Base-by-base conservation (phyloP, 2,329 filamentous ascomycete species). In the Tetracladium maxilliforme region DNA sequence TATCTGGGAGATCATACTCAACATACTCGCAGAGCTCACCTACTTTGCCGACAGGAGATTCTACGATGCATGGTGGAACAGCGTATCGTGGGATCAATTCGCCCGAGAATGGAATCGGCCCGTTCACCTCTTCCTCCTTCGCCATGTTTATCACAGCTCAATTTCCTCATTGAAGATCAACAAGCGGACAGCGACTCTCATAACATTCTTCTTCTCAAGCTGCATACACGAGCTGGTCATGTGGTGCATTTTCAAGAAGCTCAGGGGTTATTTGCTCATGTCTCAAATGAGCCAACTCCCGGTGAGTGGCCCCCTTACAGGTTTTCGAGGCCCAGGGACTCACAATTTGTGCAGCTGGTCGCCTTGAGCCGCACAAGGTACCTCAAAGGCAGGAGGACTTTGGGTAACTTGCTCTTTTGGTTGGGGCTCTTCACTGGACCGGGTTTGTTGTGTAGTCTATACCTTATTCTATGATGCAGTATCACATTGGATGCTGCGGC, bases 71-170 rank as follows among this genome's bases (percentile, higher is more conserved):
- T 74, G 69, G 69, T 72, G 69, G 68, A 73, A 73, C 35, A 61
- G 56, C 32, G 54, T 66, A 4, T 68, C 64, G 1, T 82, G 73
- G 67, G 77, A 84, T 39, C 73, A 83, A 42, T 87, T 80, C 39
- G 78, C 79, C 4, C 61, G 79, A 19, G 76, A 83, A 43, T 86
- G 80, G 80, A 86, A 86, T 43, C 54, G 70, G n/a, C 78, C 79
- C 0, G 78, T 86, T 4, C 78, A 84, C 42, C 72, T 76, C 38
- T 86, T 86, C 46, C 54, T 86, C 15, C 58, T 84, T 3, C 62
- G 80, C 10, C 79, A 86, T 40, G 80, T 86, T 30, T 86, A 86
- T 42, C 77, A 86, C 49, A 71, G 65, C 22, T 77, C 70, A 22
- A 84, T 86, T 40, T 79, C 72, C 3, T 69, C 74, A 7, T 66